These are phyloP conservation scores for Kluyveromyces siamensis DNA, from an alignment of 805 yeast species.

Conservation along the genomic window DNA sequence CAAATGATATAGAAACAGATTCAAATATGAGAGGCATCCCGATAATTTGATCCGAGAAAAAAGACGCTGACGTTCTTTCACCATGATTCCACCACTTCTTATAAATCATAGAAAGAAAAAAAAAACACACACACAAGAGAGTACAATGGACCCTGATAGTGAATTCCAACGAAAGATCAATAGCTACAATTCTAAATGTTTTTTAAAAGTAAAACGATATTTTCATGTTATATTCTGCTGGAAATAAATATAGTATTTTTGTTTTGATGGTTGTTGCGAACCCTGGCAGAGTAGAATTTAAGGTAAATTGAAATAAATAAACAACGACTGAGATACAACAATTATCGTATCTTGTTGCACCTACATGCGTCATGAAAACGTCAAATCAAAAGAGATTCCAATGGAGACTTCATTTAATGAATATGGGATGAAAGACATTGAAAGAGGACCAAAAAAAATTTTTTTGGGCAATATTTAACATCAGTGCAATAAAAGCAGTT, in stretches of 20 bases:
- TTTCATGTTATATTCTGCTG: background rate
- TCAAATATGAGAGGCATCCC: too few species aligned
- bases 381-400: background rate
- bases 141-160: too few species aligned
- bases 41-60: too few species aligned
- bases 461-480: background rate
- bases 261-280: background rate
- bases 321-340: constrained; percentile 2
- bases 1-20: too few species aligned
- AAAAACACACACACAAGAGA: too few species aligned
- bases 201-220: background rate
- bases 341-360: constrained; percentile 2
- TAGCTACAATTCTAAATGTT: background rate
- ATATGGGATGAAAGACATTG: background rate
- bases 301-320: constrained; percentile 3
- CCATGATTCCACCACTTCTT: too few species aligned
- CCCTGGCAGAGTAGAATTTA: background rate
- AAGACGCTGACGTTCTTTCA: too few species aligned
- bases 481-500: background rate
- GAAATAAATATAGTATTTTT: background rate
- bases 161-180: too few species aligned
- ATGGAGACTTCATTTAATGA: background rate
- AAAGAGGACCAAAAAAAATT: background rate
- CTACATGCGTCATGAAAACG: background rate
- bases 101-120: too few species aligned